Evolutionary conservation across 1,284 basidiomycete species (phyloP), one percentile per base, ranked within the genome.

Genomic region (Ceratobasidium sp.): DNA sequence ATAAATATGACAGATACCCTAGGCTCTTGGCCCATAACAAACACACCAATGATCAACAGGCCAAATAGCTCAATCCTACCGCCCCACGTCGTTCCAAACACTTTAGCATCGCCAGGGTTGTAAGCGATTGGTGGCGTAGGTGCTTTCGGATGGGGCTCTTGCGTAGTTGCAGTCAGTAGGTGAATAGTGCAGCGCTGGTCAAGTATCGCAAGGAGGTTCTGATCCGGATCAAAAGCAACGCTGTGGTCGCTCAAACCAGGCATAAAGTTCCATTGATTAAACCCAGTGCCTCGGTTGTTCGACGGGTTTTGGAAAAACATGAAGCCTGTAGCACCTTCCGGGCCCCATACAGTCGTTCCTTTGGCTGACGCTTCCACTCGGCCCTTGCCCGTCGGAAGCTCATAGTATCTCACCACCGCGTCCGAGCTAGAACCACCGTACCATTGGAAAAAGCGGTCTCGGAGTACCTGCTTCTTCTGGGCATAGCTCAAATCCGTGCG

Each of bases 401-500:
- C 33, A 33, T 33, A 33, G 33, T 33, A 33, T 33, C 33, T 33
- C 33, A 33, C 33, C 33, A 33, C 33, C 33, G 33, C 33, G 33
- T 33, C 33, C 33, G 33, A 33, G 33, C 33, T 33, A 33, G 33
- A 33, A 40, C 28, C 51, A 18, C 49, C 23, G 51, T 70, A 23
- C 49, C 51, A 40, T 40, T 53, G 51, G 18, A 18, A 13, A 18
- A 18, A 44, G 42, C 49, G 70, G 6, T 61, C 40, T 6, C 70
- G 70, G n/a, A 72, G 23, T 18, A 72, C 28, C 42, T 61, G 12
- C n/a, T 20, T 60, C 55, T 61, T 72, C 13, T 72, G 40, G 3
- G 55, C 56, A 49, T 72, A 72, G 23, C 40, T 72, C 58, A 60
- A 18, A 10, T 60, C 70, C 6, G 70, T 60, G 44, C 70, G 70